Percentiles rank a stretch among this genome's conserved stretches.
Evolutionary conservation across 1,284 basidiomycete genomes (phyloP).

Genomic region (Taiwanofungus camphoratus): DNA sequence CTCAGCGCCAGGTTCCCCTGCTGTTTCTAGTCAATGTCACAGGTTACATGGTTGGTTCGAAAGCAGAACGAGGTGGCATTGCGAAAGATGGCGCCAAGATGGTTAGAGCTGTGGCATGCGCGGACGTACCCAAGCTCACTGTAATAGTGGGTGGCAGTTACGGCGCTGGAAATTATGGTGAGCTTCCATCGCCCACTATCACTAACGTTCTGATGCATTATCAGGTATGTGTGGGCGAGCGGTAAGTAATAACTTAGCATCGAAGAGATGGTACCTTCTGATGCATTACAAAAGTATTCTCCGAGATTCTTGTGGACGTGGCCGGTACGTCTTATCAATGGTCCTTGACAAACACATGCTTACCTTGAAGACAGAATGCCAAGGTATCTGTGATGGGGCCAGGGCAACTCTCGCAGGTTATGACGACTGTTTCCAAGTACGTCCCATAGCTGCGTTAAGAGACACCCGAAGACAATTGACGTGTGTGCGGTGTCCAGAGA

Average conservation of each 20-base stretch:
- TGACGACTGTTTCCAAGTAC: conserved; percentile 84
- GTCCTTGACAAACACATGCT: neutral
- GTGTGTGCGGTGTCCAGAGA: no score
- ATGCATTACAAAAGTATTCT: conserved; percentile 56
- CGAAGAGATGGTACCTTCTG: conserved; percentile 4
- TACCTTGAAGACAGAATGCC: conserved; percentile 57
- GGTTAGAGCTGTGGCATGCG: conserved; percentile 93
- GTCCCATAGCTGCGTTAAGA: no score
- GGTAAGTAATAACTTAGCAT: conserved; percentile 39
- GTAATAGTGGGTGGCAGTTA: conserved; percentile 94
- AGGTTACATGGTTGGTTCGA: conserved; percentile 93
- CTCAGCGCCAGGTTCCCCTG: conserved; percentile 84
- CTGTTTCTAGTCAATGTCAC: conserved; percentile 95
- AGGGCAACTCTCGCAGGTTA: conserved; percentile 87
- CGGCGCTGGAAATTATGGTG: conserved; percentile 92
- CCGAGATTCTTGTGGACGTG: conserved; percentile 97
- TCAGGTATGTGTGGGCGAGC: conserved; percentile 84
- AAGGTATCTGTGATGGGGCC: conserved; percentile 97
- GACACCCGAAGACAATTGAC: no score
- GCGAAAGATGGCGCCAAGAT: conserved; percentile 98
- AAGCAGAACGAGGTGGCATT: conserved; percentile 91
- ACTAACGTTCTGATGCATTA: neutral
- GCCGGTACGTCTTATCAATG: conserved; percentile 52
- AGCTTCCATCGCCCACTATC: conserved; percentile 16
- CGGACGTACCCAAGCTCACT: conserved; percentile 91